Conservation (phyloP, 2,329 filamentous ascomycete genomes). For the Ophiostoma quercus region DNA sequence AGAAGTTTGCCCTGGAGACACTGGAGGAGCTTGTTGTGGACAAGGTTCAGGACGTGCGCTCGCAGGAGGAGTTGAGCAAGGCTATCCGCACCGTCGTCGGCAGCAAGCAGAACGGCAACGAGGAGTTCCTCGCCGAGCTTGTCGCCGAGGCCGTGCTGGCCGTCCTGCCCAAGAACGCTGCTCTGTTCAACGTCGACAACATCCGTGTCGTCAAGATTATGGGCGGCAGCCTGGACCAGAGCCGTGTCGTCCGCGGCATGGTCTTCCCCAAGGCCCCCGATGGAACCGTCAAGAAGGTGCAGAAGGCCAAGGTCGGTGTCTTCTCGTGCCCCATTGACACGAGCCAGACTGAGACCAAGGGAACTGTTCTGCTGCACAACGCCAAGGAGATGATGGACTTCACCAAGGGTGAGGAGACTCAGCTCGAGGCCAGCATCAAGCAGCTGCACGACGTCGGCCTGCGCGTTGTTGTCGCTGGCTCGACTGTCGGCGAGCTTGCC, state of each 20-base stretch:
- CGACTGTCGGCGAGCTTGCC: conserved; percentile 90
- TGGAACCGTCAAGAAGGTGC: conserved; percentile 82
- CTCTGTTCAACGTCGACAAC: conserved; percentile 98
- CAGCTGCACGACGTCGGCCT: conserved; percentile 91
- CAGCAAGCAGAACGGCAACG: conserved; percentile 92
- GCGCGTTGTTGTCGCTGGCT: conserved; percentile 84
- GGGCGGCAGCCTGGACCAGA: conserved; percentile 92
- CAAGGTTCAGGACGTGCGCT: conserved; percentile 77
- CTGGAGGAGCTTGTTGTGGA: conserved; percentile 88
- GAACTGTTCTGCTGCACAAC: conserved; percentile 92
- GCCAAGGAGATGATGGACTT: conserved; percentile 99
- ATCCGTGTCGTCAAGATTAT: conserved; percentile 99
- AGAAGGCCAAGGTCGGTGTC: conserved; percentile 91
- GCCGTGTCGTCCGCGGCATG: conserved; percentile 93
- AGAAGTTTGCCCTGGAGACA: conserved; percentile 76
- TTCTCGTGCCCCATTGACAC: conserved; percentile 95
- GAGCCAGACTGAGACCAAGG: conserved; percentile 97
- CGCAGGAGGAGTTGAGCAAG: conserved; percentile 82
- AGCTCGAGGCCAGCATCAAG: conserved; percentile 88
- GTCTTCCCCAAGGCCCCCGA: conserved; percentile 96
- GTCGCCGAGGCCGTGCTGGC: conserved; percentile 81
- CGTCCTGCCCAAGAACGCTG: conserved; percentile 90
- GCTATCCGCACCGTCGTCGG: conserved; percentile 92
- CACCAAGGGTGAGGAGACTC: conserved; percentile 90
- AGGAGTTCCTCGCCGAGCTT: conserved; percentile 79